A percentile compares a stretch with the other conserved stretches of the same genome.
phyloP scores from a whole-genome alignment of 257 asterid genomes.

The Oldenlandia corymbosa region DNA sequence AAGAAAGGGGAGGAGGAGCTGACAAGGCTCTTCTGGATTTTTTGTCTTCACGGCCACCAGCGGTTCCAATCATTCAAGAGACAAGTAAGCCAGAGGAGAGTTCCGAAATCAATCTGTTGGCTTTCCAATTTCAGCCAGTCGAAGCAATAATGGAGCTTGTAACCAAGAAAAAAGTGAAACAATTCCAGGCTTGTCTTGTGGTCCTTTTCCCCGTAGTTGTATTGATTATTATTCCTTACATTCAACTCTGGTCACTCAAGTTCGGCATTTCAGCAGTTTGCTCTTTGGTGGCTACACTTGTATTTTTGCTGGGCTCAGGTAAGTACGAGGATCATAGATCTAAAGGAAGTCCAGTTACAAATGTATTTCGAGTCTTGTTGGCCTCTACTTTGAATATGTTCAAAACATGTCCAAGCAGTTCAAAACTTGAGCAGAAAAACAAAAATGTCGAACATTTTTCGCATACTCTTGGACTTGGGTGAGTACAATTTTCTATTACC shows the following conservation, averaged over 20 bases:
- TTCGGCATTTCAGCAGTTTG: slow-evolving; percentile 7
- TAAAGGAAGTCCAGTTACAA: slow-evolving; percentile 37
- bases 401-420: slow-evolving; percentile 13
- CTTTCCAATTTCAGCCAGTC: slow-evolving; percentile 8
- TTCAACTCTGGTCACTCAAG: slow-evolving; percentile 37
- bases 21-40: background rate
- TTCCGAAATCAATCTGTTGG: background rate
- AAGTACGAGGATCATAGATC: slow-evolving; percentile 9
- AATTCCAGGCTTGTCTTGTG: background rate
- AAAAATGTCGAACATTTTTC: background rate
- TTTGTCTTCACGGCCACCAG: background rate
- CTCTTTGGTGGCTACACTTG: slow-evolving; percentile 26
- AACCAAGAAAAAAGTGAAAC: background rate
- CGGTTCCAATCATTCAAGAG: background rate
- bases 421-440: slow-evolving; percentile 9
- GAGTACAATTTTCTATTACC: background rate
- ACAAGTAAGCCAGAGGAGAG: background rate
- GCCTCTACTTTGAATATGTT: slow-evolving; percentile 31
- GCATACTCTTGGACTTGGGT: slow-evolving; percentile 13
- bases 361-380: slow-evolving; percentile 38
- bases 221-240: slow-evolving; percentile 7
- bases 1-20: background rate
- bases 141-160: slow-evolving; percentile 10
- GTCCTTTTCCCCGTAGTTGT: slow-evolving; percentile 3
- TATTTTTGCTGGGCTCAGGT: slow-evolving; percentile 31